These are phyloP conservation scores for Carex parvula DNA, from an alignment of 176 grass and related monocot genomes.

Conservation along the genomic window DNA sequence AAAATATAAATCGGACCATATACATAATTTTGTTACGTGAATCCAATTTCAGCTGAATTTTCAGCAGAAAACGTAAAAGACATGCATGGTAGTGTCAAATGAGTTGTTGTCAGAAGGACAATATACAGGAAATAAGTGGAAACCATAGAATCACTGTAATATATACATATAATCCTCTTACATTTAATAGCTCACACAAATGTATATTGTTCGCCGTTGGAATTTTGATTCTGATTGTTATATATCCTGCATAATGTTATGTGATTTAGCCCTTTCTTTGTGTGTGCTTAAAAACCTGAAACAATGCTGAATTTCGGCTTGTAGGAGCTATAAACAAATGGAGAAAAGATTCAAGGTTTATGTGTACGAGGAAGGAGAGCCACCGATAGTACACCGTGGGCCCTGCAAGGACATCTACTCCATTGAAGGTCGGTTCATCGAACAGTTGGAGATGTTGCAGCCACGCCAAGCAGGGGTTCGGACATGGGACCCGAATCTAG, in stretches of 20 bases:
- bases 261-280: neutral
- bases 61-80: neutral
- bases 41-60: no score
- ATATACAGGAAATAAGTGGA: neutral
- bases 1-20: no score
- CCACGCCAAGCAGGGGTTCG: neutral
- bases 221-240: neutral
- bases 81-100: neutral
- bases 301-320: neutral
- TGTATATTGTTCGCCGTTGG: neutral
- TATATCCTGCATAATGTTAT: no score
- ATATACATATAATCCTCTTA: neutral
- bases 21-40: no score
- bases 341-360: slow-evolving; percentile 67
- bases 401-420: slow-evolving; percentile 82
- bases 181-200: neutral
- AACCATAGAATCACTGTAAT: neutral
- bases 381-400: slow-evolving; percentile 50
- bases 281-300: neutral
- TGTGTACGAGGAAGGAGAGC: slow-evolving; percentile 85
- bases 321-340: slow-evolving; percentile 82
- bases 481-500: slow-evolving; percentile 38
- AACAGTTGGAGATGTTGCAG: slow-evolving; percentile 50
- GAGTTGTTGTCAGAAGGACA: neutral
- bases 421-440: slow-evolving; percentile 72